Evolutionary conservation across 768 basidiomycete genomes (phyloP).

Genomic region (Cystobasidiopsis lactophilus): DNA sequence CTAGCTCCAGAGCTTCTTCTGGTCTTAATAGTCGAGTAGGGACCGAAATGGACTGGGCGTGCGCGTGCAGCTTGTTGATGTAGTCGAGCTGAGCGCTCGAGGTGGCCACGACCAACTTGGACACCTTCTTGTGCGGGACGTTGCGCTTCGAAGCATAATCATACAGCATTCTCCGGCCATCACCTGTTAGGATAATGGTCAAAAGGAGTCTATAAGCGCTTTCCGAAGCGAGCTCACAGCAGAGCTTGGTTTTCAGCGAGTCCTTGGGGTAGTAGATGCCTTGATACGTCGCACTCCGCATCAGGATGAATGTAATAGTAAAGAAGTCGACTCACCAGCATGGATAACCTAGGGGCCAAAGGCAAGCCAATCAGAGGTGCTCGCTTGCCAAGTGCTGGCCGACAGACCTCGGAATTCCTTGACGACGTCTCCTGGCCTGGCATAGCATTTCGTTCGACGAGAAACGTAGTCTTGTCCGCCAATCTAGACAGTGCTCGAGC

Average conservation of each 20-base stretch:
- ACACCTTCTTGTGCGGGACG: constrained; percentile 49
- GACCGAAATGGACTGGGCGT: constrained; percentile 33
- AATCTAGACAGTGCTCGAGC: constrained; percentile 49
- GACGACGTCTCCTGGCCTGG: constrained; percentile 73
- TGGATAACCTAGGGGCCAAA: constrained; percentile 34
- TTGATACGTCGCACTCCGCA: too few relatives aligned
- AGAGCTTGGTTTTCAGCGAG: constrained; percentile 67
- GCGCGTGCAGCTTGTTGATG: constrained; percentile 43
- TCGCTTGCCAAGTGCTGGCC: too few relatives aligned
- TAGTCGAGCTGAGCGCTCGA: constrained; percentile 40
- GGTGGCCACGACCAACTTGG: constrained; percentile 75
- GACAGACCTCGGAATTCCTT: not conserved
- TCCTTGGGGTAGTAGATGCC: constrained; percentile 30
- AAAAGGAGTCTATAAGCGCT: too few relatives aligned
- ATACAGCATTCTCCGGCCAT: constrained; percentile 66
- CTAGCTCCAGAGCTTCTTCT: constrained; percentile 44
- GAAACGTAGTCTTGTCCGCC: constrained; percentile 45
- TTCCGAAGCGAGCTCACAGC: constrained; percentile 20
- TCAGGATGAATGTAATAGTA: too few relatives aligned
- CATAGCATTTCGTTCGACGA: constrained; percentile 39
- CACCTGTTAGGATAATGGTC: too few relatives aligned
- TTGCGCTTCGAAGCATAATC: constrained; percentile 40
- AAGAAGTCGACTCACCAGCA: not conserved
- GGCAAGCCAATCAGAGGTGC: not conserved
- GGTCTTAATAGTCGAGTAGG: constrained; percentile 48